These are phyloP conservation scores for Dendrothele bispora DNA, from an alignment of 768 basidiomycete genomes.

Conservation along the genomic window DNA sequence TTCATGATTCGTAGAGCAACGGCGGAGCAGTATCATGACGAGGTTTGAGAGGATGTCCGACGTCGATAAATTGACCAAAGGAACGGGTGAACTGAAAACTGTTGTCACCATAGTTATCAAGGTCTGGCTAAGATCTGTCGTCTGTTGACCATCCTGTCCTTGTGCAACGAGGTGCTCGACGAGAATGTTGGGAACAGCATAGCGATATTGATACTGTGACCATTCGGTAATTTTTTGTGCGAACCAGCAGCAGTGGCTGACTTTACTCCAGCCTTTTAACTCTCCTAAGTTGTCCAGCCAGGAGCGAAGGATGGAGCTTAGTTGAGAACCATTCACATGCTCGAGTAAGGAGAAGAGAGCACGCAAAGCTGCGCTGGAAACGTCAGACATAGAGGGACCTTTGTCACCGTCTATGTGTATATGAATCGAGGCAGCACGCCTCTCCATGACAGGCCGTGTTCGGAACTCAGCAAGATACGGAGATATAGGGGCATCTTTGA, in stretches of 20 bases:
- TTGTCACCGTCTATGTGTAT: constrained; percentile 86
- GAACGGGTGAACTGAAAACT: constrained; percentile 79
- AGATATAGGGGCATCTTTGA: constrained; percentile 72
- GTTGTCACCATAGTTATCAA: constrained; percentile 78
- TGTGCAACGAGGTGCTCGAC: constrained; percentile 76
- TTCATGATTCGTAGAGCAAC: constrained; percentile 57
- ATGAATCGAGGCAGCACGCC: constrained; percentile 88
- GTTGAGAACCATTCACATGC: constrained; percentile 76
- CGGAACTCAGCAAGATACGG: constrained; percentile 85
- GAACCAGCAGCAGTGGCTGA: constrained; percentile 81
- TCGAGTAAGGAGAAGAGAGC: constrained; percentile 70
- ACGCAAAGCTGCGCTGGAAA: constrained; percentile 71
- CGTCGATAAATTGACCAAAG: constrained; percentile 87
- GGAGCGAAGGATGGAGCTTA: constrained; percentile 70
- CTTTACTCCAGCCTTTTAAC: constrained; percentile 60
- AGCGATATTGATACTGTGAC: constrained; percentile 93
- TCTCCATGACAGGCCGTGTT: constrained; percentile 72
- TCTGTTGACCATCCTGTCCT: constrained; percentile 50
- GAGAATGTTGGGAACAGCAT: constrained; percentile 81
- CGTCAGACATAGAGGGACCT: constrained; percentile 74
- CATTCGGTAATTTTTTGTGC: constrained; percentile 77
- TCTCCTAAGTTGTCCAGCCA: constrained; percentile 68
- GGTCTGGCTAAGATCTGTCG: constrained; percentile 54
- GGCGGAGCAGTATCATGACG: constrained; percentile 67
- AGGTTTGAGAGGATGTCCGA: constrained; percentile 86